Evolutionary conservation across 306 rosid species (phyloP).

Genomic region (Adenanthera pavonina): DNA sequence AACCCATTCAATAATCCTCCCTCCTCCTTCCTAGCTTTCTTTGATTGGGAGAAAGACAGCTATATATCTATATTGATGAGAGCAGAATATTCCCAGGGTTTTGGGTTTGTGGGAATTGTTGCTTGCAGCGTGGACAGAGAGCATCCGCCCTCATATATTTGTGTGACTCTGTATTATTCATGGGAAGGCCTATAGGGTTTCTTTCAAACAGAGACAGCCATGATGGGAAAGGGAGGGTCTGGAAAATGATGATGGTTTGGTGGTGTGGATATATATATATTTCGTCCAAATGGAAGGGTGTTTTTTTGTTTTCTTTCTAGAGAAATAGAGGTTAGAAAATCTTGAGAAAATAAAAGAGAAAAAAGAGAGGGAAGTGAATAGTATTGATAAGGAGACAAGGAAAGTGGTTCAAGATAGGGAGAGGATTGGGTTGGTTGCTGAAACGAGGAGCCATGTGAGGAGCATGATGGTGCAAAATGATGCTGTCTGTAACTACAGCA

Average conservation of each 20-base stretch:
- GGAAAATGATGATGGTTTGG: slow-evolving; percentile 30
- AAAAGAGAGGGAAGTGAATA: slow-evolving; percentile 1
- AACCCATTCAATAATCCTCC: not conserved
- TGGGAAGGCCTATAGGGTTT: slow-evolving; percentile 41
- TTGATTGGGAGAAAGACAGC: not conserved
- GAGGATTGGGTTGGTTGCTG: slow-evolving; percentile 45
- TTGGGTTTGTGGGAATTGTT: slow-evolving; percentile 43
- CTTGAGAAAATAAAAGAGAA: slow-evolving; percentile 24
- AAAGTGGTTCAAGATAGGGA: slow-evolving; percentile 39
- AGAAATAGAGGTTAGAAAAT: slow-evolving; percentile 2
- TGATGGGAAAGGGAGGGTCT: slow-evolving; percentile 46
- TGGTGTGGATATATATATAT: not conserved
- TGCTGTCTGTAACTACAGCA: slow-evolving; percentile 39
- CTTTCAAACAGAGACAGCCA: slow-evolving; percentile 44
- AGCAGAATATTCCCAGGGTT: slow-evolving; percentile 42
- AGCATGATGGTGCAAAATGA: slow-evolving; percentile 56
- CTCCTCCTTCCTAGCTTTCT: not conserved
- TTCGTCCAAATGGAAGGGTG: too few species aligned
- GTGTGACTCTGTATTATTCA: slow-evolving; percentile 27
- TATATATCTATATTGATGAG: not conserved
- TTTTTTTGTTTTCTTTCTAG: not conserved
- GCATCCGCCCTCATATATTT: slow-evolving; percentile 27
- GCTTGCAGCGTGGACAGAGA: slow-evolving; percentile 56
- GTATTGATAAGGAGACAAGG: slow-evolving; percentile 51
- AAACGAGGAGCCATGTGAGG: slow-evolving; percentile 57